Percentiles rank a stretch among this genome's conserved stretches.
Evolutionary conservation across 1,284 basidiomycete genomes (phyloP).

Genomic region (Sphaerobolus stellatus): DNA sequence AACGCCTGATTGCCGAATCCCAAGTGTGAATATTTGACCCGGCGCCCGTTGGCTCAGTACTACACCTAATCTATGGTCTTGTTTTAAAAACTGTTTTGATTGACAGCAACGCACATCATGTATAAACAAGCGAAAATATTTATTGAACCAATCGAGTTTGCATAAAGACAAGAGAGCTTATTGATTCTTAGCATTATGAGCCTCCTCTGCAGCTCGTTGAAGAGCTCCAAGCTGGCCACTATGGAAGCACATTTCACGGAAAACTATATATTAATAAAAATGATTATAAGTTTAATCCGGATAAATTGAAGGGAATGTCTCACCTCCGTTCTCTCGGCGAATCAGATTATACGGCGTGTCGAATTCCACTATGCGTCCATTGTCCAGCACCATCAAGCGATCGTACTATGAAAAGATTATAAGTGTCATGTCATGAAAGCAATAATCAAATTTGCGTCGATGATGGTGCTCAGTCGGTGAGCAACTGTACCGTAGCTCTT

Average conservation of each 20-base stretch:
- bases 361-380: constrained; percentile 63
- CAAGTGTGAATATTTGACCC: too few species aligned
- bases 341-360: constrained; percentile 82
- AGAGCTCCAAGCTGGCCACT: constrained; percentile 76
- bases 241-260: constrained; percentile 79
- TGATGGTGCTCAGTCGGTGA: constrained; percentile 14
- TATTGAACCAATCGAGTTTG: too few species aligned
- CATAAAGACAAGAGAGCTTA: too few species aligned
- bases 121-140: too few species aligned
- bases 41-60: too few species aligned
- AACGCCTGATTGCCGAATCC: too few species aligned
- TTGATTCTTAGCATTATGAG: too few species aligned
- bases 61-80: too few species aligned
- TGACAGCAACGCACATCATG: too few species aligned
- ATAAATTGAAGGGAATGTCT: not conserved
- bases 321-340: constrained; percentile 58
- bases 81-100: too few species aligned
- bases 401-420: constrained; percentile 2
- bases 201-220: constrained; percentile 50
- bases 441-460: constrained; percentile 5
- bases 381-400: constrained; percentile 16
- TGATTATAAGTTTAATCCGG: not conserved
- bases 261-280: constrained; percentile 39
- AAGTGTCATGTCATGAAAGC: not conserved
- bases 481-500: constrained; percentile 2